Percentiles rank a stretch among this genome's conserved stretches.
These are phyloP conservation scores for Chalciporus chontae DNA, from an alignment of 768 basidiomycete genomes.

Conservation along the genomic window DNA sequence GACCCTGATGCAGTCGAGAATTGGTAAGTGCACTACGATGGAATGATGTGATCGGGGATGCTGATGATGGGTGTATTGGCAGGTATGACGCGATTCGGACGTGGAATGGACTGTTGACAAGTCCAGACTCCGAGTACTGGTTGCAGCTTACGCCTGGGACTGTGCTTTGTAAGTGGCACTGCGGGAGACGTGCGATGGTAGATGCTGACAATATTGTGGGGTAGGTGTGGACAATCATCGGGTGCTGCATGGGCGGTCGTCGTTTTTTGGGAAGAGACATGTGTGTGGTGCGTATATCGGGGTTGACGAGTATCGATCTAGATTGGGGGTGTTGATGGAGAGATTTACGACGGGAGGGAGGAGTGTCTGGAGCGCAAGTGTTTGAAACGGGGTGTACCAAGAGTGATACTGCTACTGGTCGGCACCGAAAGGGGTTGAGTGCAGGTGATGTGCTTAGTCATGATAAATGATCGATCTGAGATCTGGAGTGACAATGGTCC, in stretches of 20 bases:
- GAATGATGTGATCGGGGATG: neutral
- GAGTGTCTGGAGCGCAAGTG: constrained; percentile 54
- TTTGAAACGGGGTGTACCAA: constrained; percentile 35
- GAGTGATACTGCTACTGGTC: too few species aligned
- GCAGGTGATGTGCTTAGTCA: neutral
- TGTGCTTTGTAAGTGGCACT: constrained; percentile 60
- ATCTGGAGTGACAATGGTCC: constrained; percentile 19
- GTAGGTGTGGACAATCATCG: constrained; percentile 90
- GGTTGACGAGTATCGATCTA: constrained; percentile 84
- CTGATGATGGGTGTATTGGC: constrained; percentile 1
- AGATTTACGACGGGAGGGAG: constrained; percentile 47
- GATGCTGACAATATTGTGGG: neutral
- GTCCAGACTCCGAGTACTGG: constrained; percentile 88
- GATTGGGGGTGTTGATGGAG: constrained; percentile 64
- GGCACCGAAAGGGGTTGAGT: neutral
- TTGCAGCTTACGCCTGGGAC: constrained; percentile 85
- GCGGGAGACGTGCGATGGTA: neutral
- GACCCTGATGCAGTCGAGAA: constrained; percentile 59
- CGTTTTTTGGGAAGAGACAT: constrained; percentile 80
- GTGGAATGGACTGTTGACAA: constrained; percentile 76
- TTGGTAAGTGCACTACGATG: constrained; percentile 45
- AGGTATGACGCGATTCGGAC: constrained; percentile 78
- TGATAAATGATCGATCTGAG: constrained; percentile 15
- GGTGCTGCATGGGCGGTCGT: constrained; percentile 91
- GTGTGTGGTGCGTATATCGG: constrained; percentile 98